Evolutionary conservation across 129 eudicot species (phyloP).

Genomic region (Arctium lappa): DNA sequence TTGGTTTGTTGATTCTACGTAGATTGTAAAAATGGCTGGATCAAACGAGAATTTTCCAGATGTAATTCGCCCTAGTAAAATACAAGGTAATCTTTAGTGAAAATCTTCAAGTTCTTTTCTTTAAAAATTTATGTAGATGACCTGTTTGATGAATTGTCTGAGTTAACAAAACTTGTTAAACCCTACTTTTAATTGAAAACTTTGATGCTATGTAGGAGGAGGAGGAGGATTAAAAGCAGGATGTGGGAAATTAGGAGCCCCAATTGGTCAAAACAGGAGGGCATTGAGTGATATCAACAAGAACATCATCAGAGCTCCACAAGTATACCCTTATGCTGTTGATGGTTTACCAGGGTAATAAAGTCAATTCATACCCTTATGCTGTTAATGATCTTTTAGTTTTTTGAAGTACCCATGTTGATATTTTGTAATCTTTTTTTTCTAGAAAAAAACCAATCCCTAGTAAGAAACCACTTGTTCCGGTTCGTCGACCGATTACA

Average conservation of each 20-base stretch:
- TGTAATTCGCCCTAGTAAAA: conserved; percentile 40
- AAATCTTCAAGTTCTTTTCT: not conserved
- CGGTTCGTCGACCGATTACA: conserved; percentile 71
- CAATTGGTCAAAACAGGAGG: conserved; percentile 55
- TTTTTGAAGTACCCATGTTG: conserved; percentile 13
- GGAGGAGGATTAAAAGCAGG: conserved; percentile 42
- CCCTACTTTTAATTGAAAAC: not conserved
- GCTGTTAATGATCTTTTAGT: not conserved
- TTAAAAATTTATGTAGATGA: not conserved
- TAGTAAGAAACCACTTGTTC: conserved; percentile 54
- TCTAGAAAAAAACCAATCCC: conserved; percentile 41
- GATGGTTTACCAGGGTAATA: conserved; percentile 46
- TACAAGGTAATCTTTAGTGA: conserved; percentile 44
- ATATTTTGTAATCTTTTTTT: not conserved
- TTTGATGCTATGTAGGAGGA: conserved; percentile 11
- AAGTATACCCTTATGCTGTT: conserved; percentile 38
- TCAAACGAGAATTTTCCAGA: conserved; percentile 52
- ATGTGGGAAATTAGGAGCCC: conserved; percentile 32
- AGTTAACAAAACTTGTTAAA: conserved; percentile 1
- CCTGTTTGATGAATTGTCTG: conserved; percentile 20
- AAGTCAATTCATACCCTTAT: not conserved
- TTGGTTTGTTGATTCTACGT: conserved; percentile 14
- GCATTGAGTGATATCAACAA: conserved; percentile 57
- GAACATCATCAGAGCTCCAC: conserved; percentile 56
- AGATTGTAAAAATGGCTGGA: conserved; percentile 57